These are phyloP conservation scores for Plantago coronopus DNA, from an alignment of 305 asterid species.

Conservation along the genomic window DNA sequence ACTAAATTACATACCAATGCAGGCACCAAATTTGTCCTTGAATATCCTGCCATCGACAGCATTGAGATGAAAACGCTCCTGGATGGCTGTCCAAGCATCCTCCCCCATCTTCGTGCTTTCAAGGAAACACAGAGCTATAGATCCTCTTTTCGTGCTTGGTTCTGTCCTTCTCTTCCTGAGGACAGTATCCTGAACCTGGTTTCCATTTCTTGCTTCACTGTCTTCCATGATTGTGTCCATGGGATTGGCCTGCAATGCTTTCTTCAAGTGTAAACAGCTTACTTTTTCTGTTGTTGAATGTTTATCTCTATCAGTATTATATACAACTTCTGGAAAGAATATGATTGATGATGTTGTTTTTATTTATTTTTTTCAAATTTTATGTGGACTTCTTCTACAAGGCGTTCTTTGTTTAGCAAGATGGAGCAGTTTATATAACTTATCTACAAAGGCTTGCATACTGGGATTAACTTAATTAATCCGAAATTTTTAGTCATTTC, in stretches of 20 bases:
- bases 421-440: too few relatives aligned
- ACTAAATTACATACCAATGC: slow-evolving; percentile 74
- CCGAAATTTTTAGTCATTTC: too few relatives aligned
- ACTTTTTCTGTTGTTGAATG: not conserved
- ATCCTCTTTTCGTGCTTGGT: slow-evolving; percentile 61
- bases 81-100: slow-evolving; percentile 66
- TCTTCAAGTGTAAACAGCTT: not conserved
- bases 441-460: too few relatives aligned
- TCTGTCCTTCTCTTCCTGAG: slow-evolving; percentile 41
- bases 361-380: too few relatives aligned
- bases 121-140: slow-evolving; percentile 67
- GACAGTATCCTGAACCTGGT: slow-evolving; percentile 5
- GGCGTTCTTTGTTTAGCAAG: too few relatives aligned
- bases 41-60: slow-evolving; percentile 46
- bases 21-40: slow-evolving; percentile 81
- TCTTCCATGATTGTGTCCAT: not conserved
- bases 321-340: too few relatives aligned
- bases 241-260: not conserved
- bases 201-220: slow-evolving; percentile 17
- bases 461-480: too few relatives aligned
- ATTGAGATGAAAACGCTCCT: slow-evolving; percentile 51
- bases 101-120: slow-evolving; percentile 64
- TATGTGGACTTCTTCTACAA: too few relatives aligned
- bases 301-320: too few relatives aligned
- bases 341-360: too few relatives aligned